These are phyloP conservation scores for Pachysandra terminalis DNA, from an alignment of 164 flowering plant species.

Conservation along the genomic window DNA sequence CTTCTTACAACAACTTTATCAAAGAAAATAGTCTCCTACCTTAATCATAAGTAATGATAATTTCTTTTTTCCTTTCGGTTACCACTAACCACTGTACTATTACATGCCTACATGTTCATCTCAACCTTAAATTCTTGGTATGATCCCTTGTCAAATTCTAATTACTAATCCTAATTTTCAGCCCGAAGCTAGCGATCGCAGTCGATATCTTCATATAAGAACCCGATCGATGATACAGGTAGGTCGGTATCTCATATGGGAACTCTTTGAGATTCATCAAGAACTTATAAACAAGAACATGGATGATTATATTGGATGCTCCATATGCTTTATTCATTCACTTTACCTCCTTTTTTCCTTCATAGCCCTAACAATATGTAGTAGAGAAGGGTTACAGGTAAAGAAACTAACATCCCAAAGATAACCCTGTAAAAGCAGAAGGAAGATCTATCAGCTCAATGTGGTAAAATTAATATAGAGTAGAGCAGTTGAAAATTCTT, in stretches of 20 bases:
- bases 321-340: slow-evolving; percentile 12
- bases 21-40: too few species aligned
- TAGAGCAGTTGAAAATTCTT: too few species aligned
- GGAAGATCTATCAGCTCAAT: not conserved
- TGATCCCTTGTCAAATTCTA: not conserved
- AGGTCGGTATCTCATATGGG: not conserved
- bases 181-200: not conserved
- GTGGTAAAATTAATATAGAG: too few species aligned
- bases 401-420: slow-evolving; percentile 65
- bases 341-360: slow-evolving; percentile 9
- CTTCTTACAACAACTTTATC: slow-evolving; percentile 13
- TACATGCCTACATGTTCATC: not conserved
- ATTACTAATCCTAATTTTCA: not conserved
- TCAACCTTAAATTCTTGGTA: too few species aligned
- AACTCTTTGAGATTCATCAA: not conserved
- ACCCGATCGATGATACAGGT: too few species aligned
- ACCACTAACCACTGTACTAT: slow-evolving; percentile 32
- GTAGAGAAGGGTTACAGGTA: slow-evolving; percentile 65
- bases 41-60: slow-evolving; percentile 32
- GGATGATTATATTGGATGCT: slow-evolving; percentile 16
- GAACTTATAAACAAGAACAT: not conserved
- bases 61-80: slow-evolving; percentile 35
- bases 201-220: not conserved
- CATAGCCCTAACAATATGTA: slow-evolving; percentile 55
- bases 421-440: slow-evolving; percentile 50